A percentile compares a stretch with the other conserved stretches of the same genome.
phyloP scores from a whole-genome alignment of 495 filamentous ascomycete genomes.

The Hypoxylon perforatum region DNA sequence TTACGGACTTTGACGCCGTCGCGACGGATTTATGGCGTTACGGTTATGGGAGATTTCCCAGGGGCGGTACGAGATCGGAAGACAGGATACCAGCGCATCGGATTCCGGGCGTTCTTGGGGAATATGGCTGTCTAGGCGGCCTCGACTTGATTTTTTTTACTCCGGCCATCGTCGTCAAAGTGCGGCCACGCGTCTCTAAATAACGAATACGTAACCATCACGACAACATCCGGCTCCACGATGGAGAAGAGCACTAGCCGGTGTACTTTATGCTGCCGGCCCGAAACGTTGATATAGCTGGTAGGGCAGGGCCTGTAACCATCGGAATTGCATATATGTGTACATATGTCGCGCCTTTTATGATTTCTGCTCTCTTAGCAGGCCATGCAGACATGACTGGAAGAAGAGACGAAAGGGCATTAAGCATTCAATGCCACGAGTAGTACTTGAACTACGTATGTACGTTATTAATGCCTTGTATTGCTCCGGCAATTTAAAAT shows the following conservation, averaged over 20 bases:
- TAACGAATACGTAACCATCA: background rate
- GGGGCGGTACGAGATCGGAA: constrained; percentile 22
- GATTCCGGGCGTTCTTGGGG: constrained; percentile 29
- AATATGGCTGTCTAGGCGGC: constrained; percentile 12
- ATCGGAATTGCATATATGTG: constrained; percentile 11
- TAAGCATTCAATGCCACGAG: constrained; percentile 4
- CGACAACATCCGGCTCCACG: background rate
- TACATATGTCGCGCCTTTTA: constrained; percentile 15
- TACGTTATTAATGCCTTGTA: constrained; percentile 6
- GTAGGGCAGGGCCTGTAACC: background rate
- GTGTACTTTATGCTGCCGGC: background rate
- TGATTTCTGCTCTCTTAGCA: background rate
- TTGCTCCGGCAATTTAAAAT: background rate
- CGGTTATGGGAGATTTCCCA: constrained; percentile 19
- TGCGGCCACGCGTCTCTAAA: background rate
- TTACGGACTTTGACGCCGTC: constrained; percentile 14
- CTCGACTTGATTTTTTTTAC: constrained; percentile 11
- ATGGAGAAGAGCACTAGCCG: background rate
- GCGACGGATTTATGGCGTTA: constrained; percentile 33
- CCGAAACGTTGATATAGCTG: background rate
- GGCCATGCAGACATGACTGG: constrained; percentile 4
- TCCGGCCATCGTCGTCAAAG: constrained; percentile 1
- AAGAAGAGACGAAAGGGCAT: constrained; percentile 1
- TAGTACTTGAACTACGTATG: background rate
- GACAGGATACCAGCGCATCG: constrained; percentile 26